Conservation (phyloP, 1,284 basidiomycete species). For the Schizophyllum amplum region DNA sequence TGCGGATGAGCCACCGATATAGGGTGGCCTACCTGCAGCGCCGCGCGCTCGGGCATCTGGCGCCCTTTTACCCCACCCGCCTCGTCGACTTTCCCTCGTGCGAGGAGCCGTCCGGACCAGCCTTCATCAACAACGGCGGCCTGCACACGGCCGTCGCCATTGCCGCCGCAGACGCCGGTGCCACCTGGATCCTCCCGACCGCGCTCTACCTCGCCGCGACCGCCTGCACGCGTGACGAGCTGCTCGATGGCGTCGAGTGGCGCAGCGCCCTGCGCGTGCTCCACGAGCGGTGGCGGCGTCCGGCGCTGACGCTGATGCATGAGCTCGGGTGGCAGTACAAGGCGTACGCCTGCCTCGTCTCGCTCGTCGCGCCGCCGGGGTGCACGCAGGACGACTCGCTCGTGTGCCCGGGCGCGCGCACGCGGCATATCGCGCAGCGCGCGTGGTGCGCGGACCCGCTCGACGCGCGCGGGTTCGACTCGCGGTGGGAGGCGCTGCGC, state of each 20-base stretch:
- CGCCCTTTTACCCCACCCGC: neutral
- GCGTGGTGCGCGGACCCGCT: neutral
- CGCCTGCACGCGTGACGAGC: neutral
- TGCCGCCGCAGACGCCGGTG: neutral
- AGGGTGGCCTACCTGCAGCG: neutral
- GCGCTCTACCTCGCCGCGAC: neutral
- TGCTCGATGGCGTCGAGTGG: neutral
- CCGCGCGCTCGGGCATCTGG: neutral
- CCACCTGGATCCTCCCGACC: neutral
- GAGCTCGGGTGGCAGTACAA: neutral
- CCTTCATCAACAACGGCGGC: neutral
- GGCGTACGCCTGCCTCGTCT: neutral
- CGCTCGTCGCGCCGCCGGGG: neutral
- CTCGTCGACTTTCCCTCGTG: neutral
- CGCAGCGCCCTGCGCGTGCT: neutral
- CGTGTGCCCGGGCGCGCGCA: neutral
- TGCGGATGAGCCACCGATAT: conserved; percentile 1
- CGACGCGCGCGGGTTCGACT: neutral
- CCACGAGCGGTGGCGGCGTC: neutral
- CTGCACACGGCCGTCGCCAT: neutral
- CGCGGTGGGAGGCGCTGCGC: neutral
- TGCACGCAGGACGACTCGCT: neutral
- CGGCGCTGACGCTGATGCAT: neutral
- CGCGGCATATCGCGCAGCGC: neutral
- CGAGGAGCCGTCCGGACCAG: neutral